Evolutionary conservation across 441 rosid species (phyloP), one percentile per base, ranked within the genome.

Genomic region (Cnidoscolus chayamansa): DNA sequence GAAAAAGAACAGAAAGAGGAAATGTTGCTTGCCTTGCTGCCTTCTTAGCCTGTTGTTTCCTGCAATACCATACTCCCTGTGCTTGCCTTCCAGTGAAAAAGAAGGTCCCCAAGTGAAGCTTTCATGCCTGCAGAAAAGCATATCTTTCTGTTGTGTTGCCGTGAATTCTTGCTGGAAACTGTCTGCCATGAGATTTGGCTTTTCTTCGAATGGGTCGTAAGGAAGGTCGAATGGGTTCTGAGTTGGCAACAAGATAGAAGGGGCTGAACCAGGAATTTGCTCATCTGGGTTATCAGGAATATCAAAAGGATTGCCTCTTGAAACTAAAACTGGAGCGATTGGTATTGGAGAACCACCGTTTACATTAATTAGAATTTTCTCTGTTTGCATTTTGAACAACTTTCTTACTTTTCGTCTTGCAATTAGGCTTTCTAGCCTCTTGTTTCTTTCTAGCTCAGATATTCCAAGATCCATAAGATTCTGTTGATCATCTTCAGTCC

Each of bases 181-280:
- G 51, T 88, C 97, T 53, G 81, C 87, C 59, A 76, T 83, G n/a
- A 92, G 84, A 73, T 88, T 78, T 0, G 96, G 98, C 54, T 85
- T 92, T 83, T 92, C 98, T 82, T 94, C 98, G 0, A 40, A 72
- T 16, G 94, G 92, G 15, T 90, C 99, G 3, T 93, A 92, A 4
- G 98, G 98, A 72, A 92, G 85, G 74, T 95, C 98, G 54, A 95
- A 92, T 1, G 99, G 97, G 69, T 91, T 91, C 73, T 85, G 78
- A 45, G 71, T 73, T 25, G 90, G 96, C 72, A 88, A 70, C 76
- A 94, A 45, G 72, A 88, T 60, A 0, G 95, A 90, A 76, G 98
- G 99, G n/a, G 99, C 99, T 48, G 99, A 92, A 63, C 93, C 87
- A 25, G 98, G 98, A 64, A 84, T 65, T 48, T 77, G 63, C 13